These are phyloP conservation scores for Gossypium schwendimanii DNA, from an alignment of 441 rosid genomes.

Conservation along the genomic window DNA sequence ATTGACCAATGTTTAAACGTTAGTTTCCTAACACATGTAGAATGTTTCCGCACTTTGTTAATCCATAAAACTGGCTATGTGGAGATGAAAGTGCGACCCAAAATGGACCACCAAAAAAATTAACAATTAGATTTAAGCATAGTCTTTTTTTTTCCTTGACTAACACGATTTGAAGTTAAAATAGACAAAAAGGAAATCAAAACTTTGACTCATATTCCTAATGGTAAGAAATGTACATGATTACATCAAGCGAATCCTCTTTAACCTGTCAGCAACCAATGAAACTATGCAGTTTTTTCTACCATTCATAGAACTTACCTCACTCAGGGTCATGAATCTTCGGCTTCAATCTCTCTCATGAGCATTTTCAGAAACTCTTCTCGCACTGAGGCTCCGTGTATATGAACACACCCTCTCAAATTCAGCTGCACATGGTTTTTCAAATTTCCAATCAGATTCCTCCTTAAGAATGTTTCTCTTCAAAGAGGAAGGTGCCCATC, in stretches of 20 bases:
- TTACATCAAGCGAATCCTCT: conserved; percentile 16
- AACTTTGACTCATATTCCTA: conserved; percentile 30
- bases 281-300: conserved; percentile 8
- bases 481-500: conserved; percentile 36
- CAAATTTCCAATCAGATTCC: conserved; percentile 26
- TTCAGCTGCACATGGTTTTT: conserved; percentile 35
- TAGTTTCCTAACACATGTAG: not conserved
- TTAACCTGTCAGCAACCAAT: not conserved
- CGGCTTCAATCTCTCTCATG: conserved; percentile 67
- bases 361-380: conserved; percentile 60
- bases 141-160: conserved; percentile 6
- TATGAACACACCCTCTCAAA: conserved; percentile 69
- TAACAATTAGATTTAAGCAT: not conserved
- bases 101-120: not conserved
- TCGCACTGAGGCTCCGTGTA: conserved; percentile 60
- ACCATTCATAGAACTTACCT: not conserved
- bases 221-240: conserved; percentile 30
- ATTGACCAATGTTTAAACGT: not conserved
- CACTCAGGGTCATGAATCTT: not conserved
- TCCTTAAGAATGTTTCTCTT: conserved; percentile 38
- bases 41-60: not conserved
- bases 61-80: not conserved
- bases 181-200: conserved; percentile 15
- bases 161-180: conserved; percentile 1
- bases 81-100: not conserved